A percentile compares a stretch with the other conserved stretches of the same genome.
Conservation (phyloP, 139 green algal species). For the Chlorella vulgaris region DNA sequence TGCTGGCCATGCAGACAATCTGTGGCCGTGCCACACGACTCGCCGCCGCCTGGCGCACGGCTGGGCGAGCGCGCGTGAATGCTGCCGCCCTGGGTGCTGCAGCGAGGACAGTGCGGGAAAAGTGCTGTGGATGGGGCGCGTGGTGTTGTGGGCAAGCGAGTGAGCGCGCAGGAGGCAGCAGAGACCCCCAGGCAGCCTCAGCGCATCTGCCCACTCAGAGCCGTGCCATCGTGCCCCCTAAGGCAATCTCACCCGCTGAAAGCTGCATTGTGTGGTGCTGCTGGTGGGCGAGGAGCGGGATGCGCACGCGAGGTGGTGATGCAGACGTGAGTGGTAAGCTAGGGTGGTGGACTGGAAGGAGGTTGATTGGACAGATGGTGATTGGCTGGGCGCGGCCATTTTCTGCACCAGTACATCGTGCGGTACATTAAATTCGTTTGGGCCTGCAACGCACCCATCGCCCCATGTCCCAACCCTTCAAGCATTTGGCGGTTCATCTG, state of each 20-base stretch:
- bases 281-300: not conserved
- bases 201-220: too few species aligned
- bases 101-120: not conserved
- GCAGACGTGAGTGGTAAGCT: not conserved
- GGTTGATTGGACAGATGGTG: too few species aligned
- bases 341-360: too few species aligned
- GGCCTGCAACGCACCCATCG: too few species aligned
- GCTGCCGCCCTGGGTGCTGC: not conserved
- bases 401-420: too few species aligned
- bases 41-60: not conserved
- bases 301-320: not conserved
- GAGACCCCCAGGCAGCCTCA: not conserved
- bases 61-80: conserved; percentile 19
- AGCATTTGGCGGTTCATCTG: too few species aligned
- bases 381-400: too few species aligned
- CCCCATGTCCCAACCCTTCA: too few species aligned
- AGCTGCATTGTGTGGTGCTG: conserved; percentile 10
- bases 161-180: too few species aligned
- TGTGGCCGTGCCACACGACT: not conserved
- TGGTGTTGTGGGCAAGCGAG: not conserved
- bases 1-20: conserved; percentile 36
- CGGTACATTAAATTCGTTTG: too few species aligned
- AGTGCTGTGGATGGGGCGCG: not conserved
- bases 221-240: not conserved
- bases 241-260: not conserved